These are phyloP conservation scores for Gastrodia elata DNA, from an alignment of 106 monocot genomes.

Conservation along the genomic window DNA sequence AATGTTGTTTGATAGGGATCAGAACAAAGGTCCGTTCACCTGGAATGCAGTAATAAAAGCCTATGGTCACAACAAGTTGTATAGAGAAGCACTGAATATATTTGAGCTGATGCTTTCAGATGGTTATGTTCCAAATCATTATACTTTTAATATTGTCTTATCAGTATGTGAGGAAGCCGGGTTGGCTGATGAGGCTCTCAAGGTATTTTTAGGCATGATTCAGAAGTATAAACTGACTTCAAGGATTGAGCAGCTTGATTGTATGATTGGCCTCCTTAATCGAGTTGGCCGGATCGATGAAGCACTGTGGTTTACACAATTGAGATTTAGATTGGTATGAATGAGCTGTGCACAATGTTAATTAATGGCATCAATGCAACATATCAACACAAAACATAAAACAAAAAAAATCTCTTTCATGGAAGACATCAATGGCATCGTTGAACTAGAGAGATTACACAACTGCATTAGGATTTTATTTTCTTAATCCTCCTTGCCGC, in stretches of 20 bases:
- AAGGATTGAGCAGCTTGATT: slow-evolving; percentile 31
- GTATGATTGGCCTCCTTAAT: slow-evolving; percentile 35
- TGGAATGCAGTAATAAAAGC: slow-evolving; percentile 51
- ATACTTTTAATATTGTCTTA: slow-evolving; percentile 55
- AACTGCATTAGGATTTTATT: no score
- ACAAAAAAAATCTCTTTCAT: no score
- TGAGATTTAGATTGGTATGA: slow-evolving; percentile 32
- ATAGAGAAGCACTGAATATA: slow-evolving; percentile 37
- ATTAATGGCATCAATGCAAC: no score
- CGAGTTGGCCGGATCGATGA: slow-evolving; percentile 31
- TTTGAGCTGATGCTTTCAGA: slow-evolving; percentile 33
- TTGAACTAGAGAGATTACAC: no score
- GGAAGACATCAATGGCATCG: no score
- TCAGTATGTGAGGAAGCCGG: slow-evolving; percentile 40
- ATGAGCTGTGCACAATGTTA: not conserved
- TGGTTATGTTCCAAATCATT: slow-evolving; percentile 53
- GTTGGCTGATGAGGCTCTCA: slow-evolving; percentile 39
- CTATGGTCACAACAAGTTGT: slow-evolving; percentile 24
- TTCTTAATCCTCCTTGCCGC: no score
- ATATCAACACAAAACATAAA: no score
- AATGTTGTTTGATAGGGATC: slow-evolving; percentile 26
- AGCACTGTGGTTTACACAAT: slow-evolving; percentile 40
- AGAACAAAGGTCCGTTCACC: slow-evolving; percentile 38
- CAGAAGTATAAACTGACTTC: slow-evolving; percentile 38
- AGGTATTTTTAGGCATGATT: slow-evolving; percentile 52